Conservation (phyloP, 805 yeast genomes). For the Teunomyces panamensis region DNA sequence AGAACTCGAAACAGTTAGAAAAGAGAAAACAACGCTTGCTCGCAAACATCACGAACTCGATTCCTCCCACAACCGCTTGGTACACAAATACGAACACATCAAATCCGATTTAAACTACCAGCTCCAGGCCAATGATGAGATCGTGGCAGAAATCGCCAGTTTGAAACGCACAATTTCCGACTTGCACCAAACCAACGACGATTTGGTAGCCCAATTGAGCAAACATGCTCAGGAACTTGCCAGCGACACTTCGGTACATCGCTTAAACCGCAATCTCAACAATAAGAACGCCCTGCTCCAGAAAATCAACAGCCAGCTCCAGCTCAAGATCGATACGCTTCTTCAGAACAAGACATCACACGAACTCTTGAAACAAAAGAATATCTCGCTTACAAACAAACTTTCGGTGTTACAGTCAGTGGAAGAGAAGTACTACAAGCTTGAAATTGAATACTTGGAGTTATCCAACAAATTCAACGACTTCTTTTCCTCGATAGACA, state of each 20-base stretch:
- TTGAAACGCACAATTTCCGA: constrained; percentile 26
- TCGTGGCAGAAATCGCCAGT: constrained; percentile 33
- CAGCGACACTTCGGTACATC: constrained; percentile 8
- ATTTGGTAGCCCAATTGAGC: constrained; percentile 32
- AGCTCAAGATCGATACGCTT: constrained; percentile 50
- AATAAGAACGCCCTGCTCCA: constrained; percentile 32
- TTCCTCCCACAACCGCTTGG: constrained; percentile 19
- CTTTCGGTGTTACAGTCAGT: constrained; percentile 36
- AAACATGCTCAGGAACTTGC: constrained; percentile 12
- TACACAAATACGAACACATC: constrained; percentile 30
- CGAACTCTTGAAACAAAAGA: constrained; percentile 58
- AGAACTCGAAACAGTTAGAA: constrained; percentile 16
- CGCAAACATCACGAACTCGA: constrained; percentile 16
- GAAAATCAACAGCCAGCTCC: constrained; percentile 52
- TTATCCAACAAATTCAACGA: constrained; percentile 47
- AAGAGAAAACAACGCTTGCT: constrained; percentile 14
- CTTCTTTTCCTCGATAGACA: constrained; percentile 42
- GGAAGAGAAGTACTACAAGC: constrained; percentile 44
- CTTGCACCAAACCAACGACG: constrained; percentile 29
- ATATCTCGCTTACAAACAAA: constrained; percentile 38
- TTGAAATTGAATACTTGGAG: constrained; percentile 49
- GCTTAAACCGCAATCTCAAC: constrained; percentile 18
- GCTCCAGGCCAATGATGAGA: constrained; percentile 33
- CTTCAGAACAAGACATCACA: constrained; percentile 46
- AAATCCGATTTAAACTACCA: constrained; percentile 33